These are phyloP conservation scores for Trichocomaceae sp. DNA, from an alignment of 2,329 filamentous ascomycete species.

Conservation along the genomic window DNA sequence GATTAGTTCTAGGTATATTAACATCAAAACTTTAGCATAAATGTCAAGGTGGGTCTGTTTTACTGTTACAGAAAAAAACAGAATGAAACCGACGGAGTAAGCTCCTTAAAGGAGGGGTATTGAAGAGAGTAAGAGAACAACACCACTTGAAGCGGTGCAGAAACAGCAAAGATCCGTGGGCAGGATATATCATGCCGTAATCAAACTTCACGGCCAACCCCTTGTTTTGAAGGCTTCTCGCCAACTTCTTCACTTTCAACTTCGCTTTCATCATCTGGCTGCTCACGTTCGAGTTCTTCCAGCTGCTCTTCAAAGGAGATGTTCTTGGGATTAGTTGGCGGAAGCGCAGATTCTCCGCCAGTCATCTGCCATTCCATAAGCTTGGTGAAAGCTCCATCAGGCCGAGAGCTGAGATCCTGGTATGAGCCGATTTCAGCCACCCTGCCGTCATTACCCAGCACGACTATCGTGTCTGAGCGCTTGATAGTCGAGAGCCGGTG, in stretches of 20 bases:
- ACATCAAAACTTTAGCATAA: background rate
- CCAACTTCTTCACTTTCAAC: conserved; percentile 26
- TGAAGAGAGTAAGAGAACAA: background rate
- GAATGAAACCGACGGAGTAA: background rate
- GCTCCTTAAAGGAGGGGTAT: conserved; percentile 1
- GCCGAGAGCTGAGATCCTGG: conserved; percentile 62
- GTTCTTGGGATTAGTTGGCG: conserved; percentile 20
- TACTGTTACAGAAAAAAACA: background rate
- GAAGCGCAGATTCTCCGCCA: conserved; percentile 56
- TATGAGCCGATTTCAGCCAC: conserved; percentile 91
- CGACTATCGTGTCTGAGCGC: conserved; percentile 88
- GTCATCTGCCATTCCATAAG: conserved; percentile 99
- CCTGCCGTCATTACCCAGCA: conserved; percentile 74
- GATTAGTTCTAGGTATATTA: conserved; percentile 5
- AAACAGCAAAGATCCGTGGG: no score
- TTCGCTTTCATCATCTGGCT: conserved; percentile 26
- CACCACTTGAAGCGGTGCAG: no score
- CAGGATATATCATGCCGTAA: no score
- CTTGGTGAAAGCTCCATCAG: conserved; percentile 79
- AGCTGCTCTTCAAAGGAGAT: conserved; percentile 45
- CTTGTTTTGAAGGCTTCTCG: conserved; percentile 1
- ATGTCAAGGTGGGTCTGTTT: background rate
- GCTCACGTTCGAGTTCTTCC: conserved; percentile 38
- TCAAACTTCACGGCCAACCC: conserved; percentile 1
- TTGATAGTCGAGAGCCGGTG: conserved; percentile 96